These are phyloP conservation scores for Pleurotus cornucopiae DNA, from an alignment of 768 basidiomycete genomes.

Conservation along the genomic window DNA sequence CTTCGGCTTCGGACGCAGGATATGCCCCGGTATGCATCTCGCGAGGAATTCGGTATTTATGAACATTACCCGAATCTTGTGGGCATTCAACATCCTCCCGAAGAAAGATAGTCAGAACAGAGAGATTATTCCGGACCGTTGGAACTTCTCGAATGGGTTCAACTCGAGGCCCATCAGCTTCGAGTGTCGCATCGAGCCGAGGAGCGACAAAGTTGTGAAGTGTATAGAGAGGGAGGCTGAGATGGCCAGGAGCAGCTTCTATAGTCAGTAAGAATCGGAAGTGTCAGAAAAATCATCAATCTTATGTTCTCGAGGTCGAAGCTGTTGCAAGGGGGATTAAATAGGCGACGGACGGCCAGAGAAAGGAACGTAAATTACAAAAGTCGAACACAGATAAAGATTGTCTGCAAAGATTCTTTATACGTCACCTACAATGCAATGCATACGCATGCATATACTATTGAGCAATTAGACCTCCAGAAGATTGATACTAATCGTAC, in stretches of 20 bases:
- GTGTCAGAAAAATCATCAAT: too few relatives aligned
- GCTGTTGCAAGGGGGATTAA: too few relatives aligned
- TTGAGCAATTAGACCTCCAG: too few relatives aligned
- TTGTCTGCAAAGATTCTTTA: too few relatives aligned
- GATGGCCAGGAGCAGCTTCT: constrained; percentile 14
- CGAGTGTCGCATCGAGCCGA: constrained; percentile 23
- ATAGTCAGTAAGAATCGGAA: constrained; percentile 11
- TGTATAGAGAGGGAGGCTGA: constrained; percentile 23
- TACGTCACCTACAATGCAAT: too few relatives aligned
- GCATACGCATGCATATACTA: too few relatives aligned
- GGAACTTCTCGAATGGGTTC: constrained; percentile 30
- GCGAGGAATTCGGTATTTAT: constrained; percentile 30
- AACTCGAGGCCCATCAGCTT: constrained; percentile 29
- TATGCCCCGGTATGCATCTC: constrained; percentile 33
- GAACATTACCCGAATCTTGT: constrained; percentile 30
- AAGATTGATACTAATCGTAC: too few relatives aligned
- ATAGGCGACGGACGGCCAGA: too few relatives aligned
- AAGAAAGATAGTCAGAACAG: constrained; percentile 15
- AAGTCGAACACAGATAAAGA: too few relatives aligned
- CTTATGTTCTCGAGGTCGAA: too few relatives aligned
- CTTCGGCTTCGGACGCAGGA: constrained; percentile 37
- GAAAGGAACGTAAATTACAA: too few relatives aligned
- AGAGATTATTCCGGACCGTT: constrained; percentile 17
- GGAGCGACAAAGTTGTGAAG: constrained; percentile 15
- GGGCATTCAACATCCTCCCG: constrained; percentile 29